A percentile compares a stretch with the other conserved stretches of the same genome.
phyloP scores from a whole-genome alignment of 768 basidiomycete species.

The Boletales sp. region DNA sequence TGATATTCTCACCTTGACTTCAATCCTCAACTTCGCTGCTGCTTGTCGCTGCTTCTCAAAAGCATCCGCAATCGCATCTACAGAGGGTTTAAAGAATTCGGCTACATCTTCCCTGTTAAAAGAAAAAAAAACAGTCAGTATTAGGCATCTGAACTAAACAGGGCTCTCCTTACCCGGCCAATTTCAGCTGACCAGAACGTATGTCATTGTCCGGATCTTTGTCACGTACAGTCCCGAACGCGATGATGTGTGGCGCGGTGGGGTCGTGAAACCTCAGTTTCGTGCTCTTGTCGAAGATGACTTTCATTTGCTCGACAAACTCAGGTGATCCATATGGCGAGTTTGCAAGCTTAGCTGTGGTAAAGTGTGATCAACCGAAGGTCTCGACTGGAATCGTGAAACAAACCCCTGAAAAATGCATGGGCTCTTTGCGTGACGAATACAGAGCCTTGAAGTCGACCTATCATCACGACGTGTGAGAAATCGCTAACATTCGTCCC shows the following conservation, averaged over 20 bases:
- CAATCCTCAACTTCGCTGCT: slow-evolving; percentile 19
- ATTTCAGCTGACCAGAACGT: slow-evolving; percentile 33
- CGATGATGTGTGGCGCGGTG: slow-evolving; percentile 33
- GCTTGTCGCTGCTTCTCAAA: slow-evolving; percentile 27
- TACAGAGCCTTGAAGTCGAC: slow-evolving; percentile 37
- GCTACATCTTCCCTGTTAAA: slow-evolving; percentile 32
- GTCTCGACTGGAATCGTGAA: background rate
- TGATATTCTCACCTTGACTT: slow-evolving; percentile 15
- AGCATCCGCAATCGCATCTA: slow-evolving; percentile 32
- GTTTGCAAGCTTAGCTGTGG: slow-evolving; percentile 26
- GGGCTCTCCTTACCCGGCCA: slow-evolving; percentile 38
- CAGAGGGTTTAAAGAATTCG: slow-evolving; percentile 40
- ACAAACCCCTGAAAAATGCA: slow-evolving; percentile 26
- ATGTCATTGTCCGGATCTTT: slow-evolving; percentile 33
- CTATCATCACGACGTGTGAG: slow-evolving; percentile 15
- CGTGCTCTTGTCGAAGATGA: slow-evolving; percentile 33
- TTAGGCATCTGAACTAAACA: too few relatives aligned
- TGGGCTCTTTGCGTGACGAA: slow-evolving; percentile 31
- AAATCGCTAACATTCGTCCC: background rate
- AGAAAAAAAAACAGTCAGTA: background rate
- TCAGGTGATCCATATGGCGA: slow-evolving; percentile 28
- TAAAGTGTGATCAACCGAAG: background rate
- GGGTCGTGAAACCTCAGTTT: slow-evolving; percentile 39
- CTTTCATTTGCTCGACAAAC: slow-evolving; percentile 30
- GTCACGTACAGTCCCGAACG: slow-evolving; percentile 35